Conservation (phyloP, 768 basidiomycete genomes). For the Tylopilus sp. region DNA sequence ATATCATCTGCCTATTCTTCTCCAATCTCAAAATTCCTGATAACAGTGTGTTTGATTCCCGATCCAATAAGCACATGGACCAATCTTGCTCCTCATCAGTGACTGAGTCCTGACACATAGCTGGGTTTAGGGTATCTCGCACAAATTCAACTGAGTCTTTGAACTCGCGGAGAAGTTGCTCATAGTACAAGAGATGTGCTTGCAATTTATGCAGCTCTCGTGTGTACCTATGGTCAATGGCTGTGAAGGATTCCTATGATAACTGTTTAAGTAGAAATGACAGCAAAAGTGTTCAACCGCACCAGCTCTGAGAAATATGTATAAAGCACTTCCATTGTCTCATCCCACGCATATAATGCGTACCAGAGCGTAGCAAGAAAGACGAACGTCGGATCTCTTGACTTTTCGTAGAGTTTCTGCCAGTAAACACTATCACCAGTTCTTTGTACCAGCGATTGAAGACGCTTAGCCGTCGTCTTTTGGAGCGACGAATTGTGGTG, state of each 20-base stretch:
- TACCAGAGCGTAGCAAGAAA: background rate
- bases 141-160: constrained; percentile 50
- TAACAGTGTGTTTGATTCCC: constrained; percentile 29
- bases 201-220: constrained; percentile 58
- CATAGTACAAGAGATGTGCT: no score
- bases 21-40: constrained; percentile 42
- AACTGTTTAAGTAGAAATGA: background rate
- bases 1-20: constrained; percentile 26
- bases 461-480: constrained; percentile 26
- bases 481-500: no score
- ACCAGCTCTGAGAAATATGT: constrained; percentile 43
- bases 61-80: constrained; percentile 11
- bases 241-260: constrained; percentile 42
- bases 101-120: constrained; percentile 36
- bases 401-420: constrained; percentile 50
- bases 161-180: constrained; percentile 53
- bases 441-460: no score
- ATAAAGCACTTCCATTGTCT: no score
- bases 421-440: no score
- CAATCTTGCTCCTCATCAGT: background rate
- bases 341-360: constrained; percentile 43
- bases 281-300: constrained; percentile 29
- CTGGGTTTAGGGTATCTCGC: constrained; percentile 45
- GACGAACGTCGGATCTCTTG: constrained; percentile 42
- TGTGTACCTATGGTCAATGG: constrained; percentile 39